phyloP scores from a whole-genome alignment of 2,329 filamentous ascomycete species.

The Colletotrichum plurivorum region DNA sequence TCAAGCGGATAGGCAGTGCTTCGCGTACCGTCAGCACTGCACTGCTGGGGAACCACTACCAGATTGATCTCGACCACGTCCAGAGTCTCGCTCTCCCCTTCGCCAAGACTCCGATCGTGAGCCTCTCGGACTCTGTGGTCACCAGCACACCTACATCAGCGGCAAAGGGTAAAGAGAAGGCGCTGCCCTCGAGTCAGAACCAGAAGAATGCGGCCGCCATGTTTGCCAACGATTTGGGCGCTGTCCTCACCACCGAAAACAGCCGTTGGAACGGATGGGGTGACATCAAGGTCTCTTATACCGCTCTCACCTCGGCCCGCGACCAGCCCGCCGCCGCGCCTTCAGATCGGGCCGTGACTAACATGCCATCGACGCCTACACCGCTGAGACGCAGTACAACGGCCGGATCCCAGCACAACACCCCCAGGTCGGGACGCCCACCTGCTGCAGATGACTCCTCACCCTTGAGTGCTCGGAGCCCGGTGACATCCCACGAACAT shows the following conservation, averaged over 20 bases:
- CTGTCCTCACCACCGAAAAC: constrained; percentile 75
- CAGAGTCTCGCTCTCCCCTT: constrained; percentile 89
- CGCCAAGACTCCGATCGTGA: constrained; percentile 75
- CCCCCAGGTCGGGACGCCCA: constrained; percentile 55
- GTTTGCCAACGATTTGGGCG: constrained; percentile 87
- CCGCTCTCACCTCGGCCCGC: constrained; percentile 43
- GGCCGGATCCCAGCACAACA: constrained; percentile 59
- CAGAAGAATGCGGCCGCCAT: constrained; percentile 69
- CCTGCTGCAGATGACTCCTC: constrained; percentile 55
- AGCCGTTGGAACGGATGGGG: constrained; percentile 83
- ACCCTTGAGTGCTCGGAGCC: constrained; percentile 65
- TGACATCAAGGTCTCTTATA: constrained; percentile 82
- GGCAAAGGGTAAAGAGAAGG: constrained; percentile 84
- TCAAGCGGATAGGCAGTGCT: constrained; percentile 80
- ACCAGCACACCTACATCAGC: constrained; percentile 68
- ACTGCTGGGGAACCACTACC: constrained; percentile 87
- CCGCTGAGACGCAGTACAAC: constrained; percentile 80
- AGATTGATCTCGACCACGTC: constrained; percentile 83
- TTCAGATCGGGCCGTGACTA: constrained; percentile 48
- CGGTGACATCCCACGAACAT: constrained; percentile 53
- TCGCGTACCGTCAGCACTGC: constrained; percentile 78
- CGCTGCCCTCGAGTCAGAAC: constrained; percentile 55
- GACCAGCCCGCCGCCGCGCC: constrained; percentile 25
- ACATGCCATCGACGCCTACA: constrained; percentile 79
- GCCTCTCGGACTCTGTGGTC: constrained; percentile 63